Conservation (phyloP, 352 stramenopile species). For the Phytophthora litchii region DNA sequence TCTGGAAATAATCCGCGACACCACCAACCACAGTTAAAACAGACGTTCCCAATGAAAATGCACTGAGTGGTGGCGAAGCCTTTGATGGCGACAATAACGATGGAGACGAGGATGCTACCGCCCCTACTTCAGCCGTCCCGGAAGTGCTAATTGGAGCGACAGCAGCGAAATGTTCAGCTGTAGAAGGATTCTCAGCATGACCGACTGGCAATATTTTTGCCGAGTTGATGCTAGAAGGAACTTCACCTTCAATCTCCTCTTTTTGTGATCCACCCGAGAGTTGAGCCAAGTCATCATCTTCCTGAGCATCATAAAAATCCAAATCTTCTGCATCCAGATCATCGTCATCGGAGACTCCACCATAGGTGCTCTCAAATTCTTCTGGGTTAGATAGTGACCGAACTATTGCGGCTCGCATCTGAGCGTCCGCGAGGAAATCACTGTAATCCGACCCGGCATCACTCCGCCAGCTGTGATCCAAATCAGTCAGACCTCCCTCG, state of each 20-base stretch:
- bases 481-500: slow-evolving; percentile 39
- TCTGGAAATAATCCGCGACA: slow-evolving; percentile 71
- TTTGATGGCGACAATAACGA: slow-evolving; percentile 24
- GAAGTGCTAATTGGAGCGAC: slow-evolving; percentile 18
- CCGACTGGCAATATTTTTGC: not conserved
- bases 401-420: slow-evolving; percentile 82
- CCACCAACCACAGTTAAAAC: slow-evolving; percentile 70
- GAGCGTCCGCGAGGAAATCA: slow-evolving; percentile 76
- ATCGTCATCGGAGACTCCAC: slow-evolving; percentile 59
- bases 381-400: slow-evolving; percentile 68
- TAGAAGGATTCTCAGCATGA: slow-evolving; percentile 1
- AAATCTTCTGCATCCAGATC: slow-evolving; percentile 48
- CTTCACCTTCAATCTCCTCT: slow-evolving; percentile 8
- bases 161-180: not conserved
- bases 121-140: slow-evolving; percentile 2
- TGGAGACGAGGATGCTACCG: slow-evolving; percentile 6
- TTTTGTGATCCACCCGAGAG: slow-evolving; percentile 1
- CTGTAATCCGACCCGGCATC: slow-evolving; percentile 80
- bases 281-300: slow-evolving; percentile 22
- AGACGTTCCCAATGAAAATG: slow-evolving; percentile 62
- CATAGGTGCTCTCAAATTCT: slow-evolving; percentile 45
- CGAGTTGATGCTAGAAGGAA: not conserved
- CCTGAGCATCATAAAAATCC: slow-evolving; percentile 38
- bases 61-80: slow-evolving; percentile 43
- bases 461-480: slow-evolving; percentile 69